These are phyloP conservation scores for Ogataea angusta DNA, from an alignment of 805 yeast genomes.

Conservation along the genomic window DNA sequence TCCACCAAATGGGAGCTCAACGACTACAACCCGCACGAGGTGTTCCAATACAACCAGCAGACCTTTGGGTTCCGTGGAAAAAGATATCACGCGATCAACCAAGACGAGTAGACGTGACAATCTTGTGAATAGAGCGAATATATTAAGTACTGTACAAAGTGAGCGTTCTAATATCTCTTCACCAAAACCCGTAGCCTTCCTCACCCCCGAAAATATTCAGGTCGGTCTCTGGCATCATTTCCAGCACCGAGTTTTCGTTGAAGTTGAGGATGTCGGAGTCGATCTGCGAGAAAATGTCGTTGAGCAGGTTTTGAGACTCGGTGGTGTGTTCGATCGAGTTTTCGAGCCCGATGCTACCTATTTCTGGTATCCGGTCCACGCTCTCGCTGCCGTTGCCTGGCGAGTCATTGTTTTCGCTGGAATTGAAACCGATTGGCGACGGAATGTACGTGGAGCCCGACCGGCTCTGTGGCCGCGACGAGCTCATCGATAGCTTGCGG, in stretches of 20 bases:
- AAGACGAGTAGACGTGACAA: slow-evolving; percentile 12
- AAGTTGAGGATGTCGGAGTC: slow-evolving; percentile 32
- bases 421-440: slow-evolving; percentile 32
- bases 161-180: background rate
- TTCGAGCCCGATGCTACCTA: background rate
- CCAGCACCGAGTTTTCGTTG: slow-evolving; percentile 17
- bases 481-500: background rate
- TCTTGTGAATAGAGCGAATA: slow-evolving; percentile 10
- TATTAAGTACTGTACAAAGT: slow-evolving; percentile 1
- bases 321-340: slow-evolving; percentile 6
- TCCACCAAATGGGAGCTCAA: slow-evolving; percentile 94
- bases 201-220: slow-evolving; percentile 22
- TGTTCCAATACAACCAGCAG: slow-evolving; percentile 86
- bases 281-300: slow-evolving; percentile 31
- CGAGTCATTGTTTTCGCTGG: slow-evolving; percentile 1
- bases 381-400: background rate
- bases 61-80: slow-evolving; percentile 93
- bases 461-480: slow-evolving; percentile 1
- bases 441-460: slow-evolving; percentile 23
- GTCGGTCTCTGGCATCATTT: slow-evolving; percentile 12
- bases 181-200: slow-evolving; percentile 32
- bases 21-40: slow-evolving; percentile 88
- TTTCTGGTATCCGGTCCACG: background rate
- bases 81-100: slow-evolving; percentile 80
- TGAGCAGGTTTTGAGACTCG: slow-evolving; percentile 25